Percentiles rank a stretch among this genome's conserved stretches.
phyloP scores from a whole-genome alignment of 352 stramenopile species.

The Pythium chondricola region DNA sequence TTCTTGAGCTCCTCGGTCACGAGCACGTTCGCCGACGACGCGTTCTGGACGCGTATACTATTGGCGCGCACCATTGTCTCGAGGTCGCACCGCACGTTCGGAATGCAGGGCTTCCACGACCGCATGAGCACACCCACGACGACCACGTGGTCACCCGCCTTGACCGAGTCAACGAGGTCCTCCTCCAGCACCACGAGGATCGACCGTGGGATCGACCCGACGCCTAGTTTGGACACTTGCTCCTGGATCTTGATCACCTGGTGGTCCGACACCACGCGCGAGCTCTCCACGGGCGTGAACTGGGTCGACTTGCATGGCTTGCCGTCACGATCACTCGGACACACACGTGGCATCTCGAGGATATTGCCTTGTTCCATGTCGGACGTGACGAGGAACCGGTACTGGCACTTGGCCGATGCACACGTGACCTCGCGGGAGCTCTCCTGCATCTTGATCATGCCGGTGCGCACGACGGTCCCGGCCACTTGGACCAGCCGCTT shows the following conservation, averaged over 20 bases:
- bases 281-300: slow-evolving; percentile 49
- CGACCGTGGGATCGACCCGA: slow-evolving; percentile 91
- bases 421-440: slow-evolving; percentile 84
- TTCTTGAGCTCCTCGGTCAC: slow-evolving; percentile 77
- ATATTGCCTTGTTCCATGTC: slow-evolving; percentile 91
- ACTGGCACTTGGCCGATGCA: slow-evolving; percentile 56
- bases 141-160: slow-evolving; percentile 96
- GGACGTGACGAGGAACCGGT: slow-evolving; percentile 80
- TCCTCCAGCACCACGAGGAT: slow-evolving; percentile 95
- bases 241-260: slow-evolving; percentile 98
- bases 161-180: slow-evolving; percentile 66
- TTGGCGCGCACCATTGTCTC: slow-evolving; percentile 80
- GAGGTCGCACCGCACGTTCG: slow-evolving; percentile 87
- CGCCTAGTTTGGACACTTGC: slow-evolving; percentile 82
- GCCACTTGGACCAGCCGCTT: slow-evolving; percentile 82
- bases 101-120: slow-evolving; percentile 84
- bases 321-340: slow-evolving; percentile 1
- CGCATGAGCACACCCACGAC: slow-evolving; percentile 90
- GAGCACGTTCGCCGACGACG: slow-evolving; percentile 45
- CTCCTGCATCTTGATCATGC: slow-evolving; percentile 93
- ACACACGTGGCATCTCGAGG: slow-evolving; percentile 54
- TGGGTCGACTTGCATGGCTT: slow-evolving; percentile 78
- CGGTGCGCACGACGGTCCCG: slow-evolving; percentile 88
- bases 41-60: slow-evolving; percentile 67
- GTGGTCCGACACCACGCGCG: slow-evolving; percentile 56